Base-by-base conservation (phyloP, 345 rosid species). In the Populus davidiana region DNA sequence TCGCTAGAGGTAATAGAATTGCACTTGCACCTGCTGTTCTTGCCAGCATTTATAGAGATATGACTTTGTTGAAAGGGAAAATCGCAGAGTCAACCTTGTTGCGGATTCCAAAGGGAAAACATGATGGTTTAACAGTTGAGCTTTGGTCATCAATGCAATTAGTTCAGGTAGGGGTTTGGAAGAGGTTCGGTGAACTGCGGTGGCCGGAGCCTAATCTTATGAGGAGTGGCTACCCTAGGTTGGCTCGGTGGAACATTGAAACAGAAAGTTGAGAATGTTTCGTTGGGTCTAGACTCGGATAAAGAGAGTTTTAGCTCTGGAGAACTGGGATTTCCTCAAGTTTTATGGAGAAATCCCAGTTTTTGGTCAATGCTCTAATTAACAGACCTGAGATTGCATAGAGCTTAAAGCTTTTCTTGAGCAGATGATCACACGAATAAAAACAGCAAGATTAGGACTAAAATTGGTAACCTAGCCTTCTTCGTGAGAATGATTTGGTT, bases 101-200 rank as follows among this genome's bases (percentile, higher is more conserved):
- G 49, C 16, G 49, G 49, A 1, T 2, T 43, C 49, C 16, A 2
- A 2, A 9, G 49, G 49, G 49, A 43, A 43, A 11, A 43, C 0
- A 43, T 11, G 49, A 43, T 18, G 23, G n/a, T 73, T 74, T 49
- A 56, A 29, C 33, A 23, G 62, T 80, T 33, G 50, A 59, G 1
- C 12, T 88, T 33, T 27, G 14, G 47, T 69, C 81, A 3, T 85
- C 84, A 49, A 73, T 85, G 65, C 88, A 85, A 39, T 39, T 85
- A 49, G 84, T 89, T 35, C 86, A 80, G 72, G 73, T 87, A n/a
- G 83, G 93, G 93, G 77, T 80, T 31, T 89, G 92, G 86, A 88
- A 87, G 81, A 86, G 88, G 71, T 84, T 87, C 69, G 67, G 1
- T 27, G 50, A 67, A 7, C 54, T 87, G 35, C 73, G 35, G 17